Evolutionary conservation across 2,329 filamentous ascomycete species (phyloP).

Genomic region (Diatrype stigma): DNA sequence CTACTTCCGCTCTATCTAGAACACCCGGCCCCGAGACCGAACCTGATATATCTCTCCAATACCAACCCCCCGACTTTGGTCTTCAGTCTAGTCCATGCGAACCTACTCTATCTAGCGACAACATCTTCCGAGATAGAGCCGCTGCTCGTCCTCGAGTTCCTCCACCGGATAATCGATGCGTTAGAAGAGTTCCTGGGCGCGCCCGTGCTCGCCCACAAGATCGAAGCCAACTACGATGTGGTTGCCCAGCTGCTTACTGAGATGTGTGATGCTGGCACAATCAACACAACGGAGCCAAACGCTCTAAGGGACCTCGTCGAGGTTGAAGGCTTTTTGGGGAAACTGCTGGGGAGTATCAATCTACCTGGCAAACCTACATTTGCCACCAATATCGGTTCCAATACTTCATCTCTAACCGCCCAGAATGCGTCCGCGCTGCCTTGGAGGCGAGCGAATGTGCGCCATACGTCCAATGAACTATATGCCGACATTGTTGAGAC

Average conservation of each 20-base stretch:
- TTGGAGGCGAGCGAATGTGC: slow-evolving; percentile 87
- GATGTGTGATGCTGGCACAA: slow-evolving; percentile 91
- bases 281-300: slow-evolving; percentile 90
- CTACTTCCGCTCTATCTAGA: slow-evolving; percentile 84
- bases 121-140: slow-evolving; percentile 85
- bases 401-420: slow-evolving; percentile 35
- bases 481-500: slow-evolving; percentile 96
- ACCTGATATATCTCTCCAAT: slow-evolving; percentile 78
- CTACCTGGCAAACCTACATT: slow-evolving; percentile 58
- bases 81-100: slow-evolving; percentile 83
- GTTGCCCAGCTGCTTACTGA: slow-evolving; percentile 89
- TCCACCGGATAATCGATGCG: slow-evolving; percentile 87
- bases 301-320: slow-evolving; percentile 87
- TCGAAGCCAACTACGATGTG: slow-evolving; percentile 88
- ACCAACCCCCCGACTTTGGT: slow-evolving; percentile 82
- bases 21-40: slow-evolving; percentile 75
- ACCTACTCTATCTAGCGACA: slow-evolving; percentile 80
- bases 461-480: slow-evolving; percentile 94
- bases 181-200: slow-evolving; percentile 92
- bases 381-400: slow-evolving; percentile 34
- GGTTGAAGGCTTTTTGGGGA: slow-evolving; percentile 85
- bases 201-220: slow-evolving; percentile 78
- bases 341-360: slow-evolving; percentile 80
- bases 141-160: slow-evolving; percentile 85
- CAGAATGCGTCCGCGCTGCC: slow-evolving; percentile 60